Conservation (phyloP, 352 stramenopile genomes). For the Pythium phragmitis region DNA sequence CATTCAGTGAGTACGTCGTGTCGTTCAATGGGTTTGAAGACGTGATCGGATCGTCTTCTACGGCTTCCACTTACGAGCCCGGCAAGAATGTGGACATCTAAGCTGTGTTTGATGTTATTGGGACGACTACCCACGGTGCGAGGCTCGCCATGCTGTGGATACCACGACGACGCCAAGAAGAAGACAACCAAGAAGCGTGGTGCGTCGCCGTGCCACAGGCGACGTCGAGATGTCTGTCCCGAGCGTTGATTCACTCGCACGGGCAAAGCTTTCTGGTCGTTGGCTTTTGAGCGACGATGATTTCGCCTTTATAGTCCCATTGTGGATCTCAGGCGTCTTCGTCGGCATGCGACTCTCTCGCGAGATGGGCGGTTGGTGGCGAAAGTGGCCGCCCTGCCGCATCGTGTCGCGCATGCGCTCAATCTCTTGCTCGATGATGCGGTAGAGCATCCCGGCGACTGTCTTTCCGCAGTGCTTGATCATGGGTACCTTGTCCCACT, state of each 20-base stretch:
- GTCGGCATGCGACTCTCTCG: neutral
- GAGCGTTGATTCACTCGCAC: slow-evolving; percentile 2
- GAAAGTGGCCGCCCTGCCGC: slow-evolving; percentile 29
- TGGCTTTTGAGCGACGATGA: slow-evolving; percentile 16
- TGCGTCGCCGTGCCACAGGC: slow-evolving; percentile 7
- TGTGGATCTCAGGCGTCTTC: neutral
- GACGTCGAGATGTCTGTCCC: neutral
- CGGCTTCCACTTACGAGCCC: slow-evolving; percentile 10
- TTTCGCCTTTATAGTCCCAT: neutral
- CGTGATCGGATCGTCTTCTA: slow-evolving; percentile 22
- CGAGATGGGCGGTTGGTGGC: slow-evolving; percentile 23
- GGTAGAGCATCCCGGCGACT: slow-evolving; percentile 80
- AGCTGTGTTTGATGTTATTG: neutral
- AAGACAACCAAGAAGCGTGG: slow-evolving; percentile 6
- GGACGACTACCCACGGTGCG: slow-evolving; percentile 1
- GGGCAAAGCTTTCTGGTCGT: slow-evolving; percentile 15
- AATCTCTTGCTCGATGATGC: slow-evolving; percentile 85
- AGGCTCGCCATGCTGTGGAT: slow-evolving; percentile 17
- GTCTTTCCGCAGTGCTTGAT: slow-evolving; percentile 82
- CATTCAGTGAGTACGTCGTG: slow-evolving; percentile 84
- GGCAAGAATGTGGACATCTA: slow-evolving; percentile 15
- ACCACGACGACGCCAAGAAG: slow-evolving; percentile 16
- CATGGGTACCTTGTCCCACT: slow-evolving; percentile 86
- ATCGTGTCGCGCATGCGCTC: slow-evolving; percentile 44
- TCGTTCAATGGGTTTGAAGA: slow-evolving; percentile 82